phyloP scores from a whole-genome alignment of 2,329 filamentous ascomycete species.

The Helminthosporium solani region DNA sequence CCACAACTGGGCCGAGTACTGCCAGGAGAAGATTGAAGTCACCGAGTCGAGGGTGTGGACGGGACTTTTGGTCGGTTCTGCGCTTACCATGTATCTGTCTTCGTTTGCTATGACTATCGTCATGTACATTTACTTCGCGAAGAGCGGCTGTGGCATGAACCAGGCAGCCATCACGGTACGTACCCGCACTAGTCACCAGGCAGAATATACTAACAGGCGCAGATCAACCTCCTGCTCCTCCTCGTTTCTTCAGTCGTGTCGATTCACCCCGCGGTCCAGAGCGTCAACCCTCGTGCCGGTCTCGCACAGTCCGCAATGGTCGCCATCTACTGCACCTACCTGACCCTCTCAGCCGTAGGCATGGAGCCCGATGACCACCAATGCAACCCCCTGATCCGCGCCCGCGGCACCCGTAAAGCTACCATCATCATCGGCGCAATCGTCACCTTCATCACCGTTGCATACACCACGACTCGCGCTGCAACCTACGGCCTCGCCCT shows the following conservation, averaged over 20 bases:
- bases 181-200: slow-evolving; percentile 3
- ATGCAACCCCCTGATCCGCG: slow-evolving; percentile 88
- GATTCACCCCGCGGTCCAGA: slow-evolving; percentile 86
- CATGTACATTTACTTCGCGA: slow-evolving; percentile 96
- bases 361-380: slow-evolving; percentile 96
- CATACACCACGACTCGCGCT: slow-evolving; percentile 94
- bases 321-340: slow-evolving; percentile 95
- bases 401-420: slow-evolving; percentile 82
- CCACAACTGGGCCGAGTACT: slow-evolving; percentile 96
- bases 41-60: slow-evolving; percentile 85
- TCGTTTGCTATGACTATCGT: slow-evolving; percentile 92
- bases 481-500: slow-evolving; percentile 86
- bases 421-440: slow-evolving; percentile 91
- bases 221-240: slow-evolving; percentile 82
- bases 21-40: slow-evolving; percentile 87
- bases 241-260: slow-evolving; percentile 79
- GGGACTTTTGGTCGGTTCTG: slow-evolving; percentile 83
- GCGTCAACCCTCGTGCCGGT: slow-evolving; percentile 88
- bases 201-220: slow-evolving; percentile 4
- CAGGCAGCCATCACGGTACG: slow-evolving; percentile 82
- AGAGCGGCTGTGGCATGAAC: slow-evolving; percentile 84
- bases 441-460: slow-evolving; percentile 93
- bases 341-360: slow-evolving; percentile 96
- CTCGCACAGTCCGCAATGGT: slow-evolving; percentile 98
- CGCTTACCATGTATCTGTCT: slow-evolving; percentile 87